Percentiles rank a stretch among this genome's conserved stretches.
Evolutionary conservation across 2,329 filamentous ascomycete genomes (phyloP).

Genomic region (Botrytis elliptica): DNA sequence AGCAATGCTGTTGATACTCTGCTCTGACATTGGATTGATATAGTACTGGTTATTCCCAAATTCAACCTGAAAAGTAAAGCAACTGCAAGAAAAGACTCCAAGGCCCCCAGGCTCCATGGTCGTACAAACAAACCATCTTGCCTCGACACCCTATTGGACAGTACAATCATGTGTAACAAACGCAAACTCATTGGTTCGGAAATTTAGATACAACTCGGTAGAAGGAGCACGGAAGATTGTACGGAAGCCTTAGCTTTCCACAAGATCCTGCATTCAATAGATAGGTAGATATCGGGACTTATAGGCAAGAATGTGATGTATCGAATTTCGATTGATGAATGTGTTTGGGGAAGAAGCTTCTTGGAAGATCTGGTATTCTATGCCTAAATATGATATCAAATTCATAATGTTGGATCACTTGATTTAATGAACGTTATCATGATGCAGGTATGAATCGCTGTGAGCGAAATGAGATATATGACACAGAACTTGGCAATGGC

Average conservation of each 20-base stretch:
- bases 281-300: background rate
- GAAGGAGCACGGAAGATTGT: background rate
- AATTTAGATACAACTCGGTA: background rate
- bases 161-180: background rate
- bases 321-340: background rate
- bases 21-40: background rate
- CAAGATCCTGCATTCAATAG: background rate
- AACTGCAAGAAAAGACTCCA: background rate
- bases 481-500: background rate
- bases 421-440: background rate
- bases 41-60: background rate
- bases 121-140: background rate
- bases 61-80: background rate
- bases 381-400: background rate
- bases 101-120: background rate
- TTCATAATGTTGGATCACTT: background rate
- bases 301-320: background rate
- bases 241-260: background rate
- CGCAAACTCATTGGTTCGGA: background rate
- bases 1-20: background rate
- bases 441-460: background rate
- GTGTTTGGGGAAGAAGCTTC: background rate
- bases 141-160: background rate
- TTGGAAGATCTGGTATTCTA: background rate
- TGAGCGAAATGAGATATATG: background rate